Evolutionary conservation across 2,329 filamentous ascomycete species (phyloP), one percentile per base, ranked within the genome.

Genomic region (Cordyceps militaris): DNA sequence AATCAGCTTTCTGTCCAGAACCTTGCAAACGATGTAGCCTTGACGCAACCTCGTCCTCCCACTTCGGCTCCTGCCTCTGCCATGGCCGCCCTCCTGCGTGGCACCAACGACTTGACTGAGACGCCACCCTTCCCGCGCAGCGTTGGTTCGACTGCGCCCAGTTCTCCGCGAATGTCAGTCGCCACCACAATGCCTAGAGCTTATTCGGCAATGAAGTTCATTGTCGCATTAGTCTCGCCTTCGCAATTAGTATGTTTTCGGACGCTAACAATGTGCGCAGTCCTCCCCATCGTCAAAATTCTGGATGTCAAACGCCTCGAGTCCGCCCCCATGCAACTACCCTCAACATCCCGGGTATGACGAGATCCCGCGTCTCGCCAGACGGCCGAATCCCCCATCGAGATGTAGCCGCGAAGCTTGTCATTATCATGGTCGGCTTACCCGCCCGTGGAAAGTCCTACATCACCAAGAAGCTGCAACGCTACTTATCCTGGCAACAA

Each of bases 391-490:
- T 99, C 65, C 88, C 94, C 57, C 86, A 93, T 69, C 83, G 93
- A 67, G 94, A 99, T 80, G 89, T 99, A 51, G 94, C 92, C 51
- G 89, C 94, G 42, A 99, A 99, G 78, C 79, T 99, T 61, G 91
- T 97, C 69, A 96, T 99, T 66, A 86, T 99, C 70, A 99, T 99
- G 94, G 94, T 99, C 60, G 94, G 94, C 62, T 76, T 99, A 66
- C 94, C 94, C 3, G 94, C 94, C 10, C 82, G 94, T 66, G 94
- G 94, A 69, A 99, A 99, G 76, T 97, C 92, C 57, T 99, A 99
- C 74, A 96, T 99, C 67, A 97, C 94, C 61, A 97, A 97, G 79
- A 99, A 99, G 76, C 83, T 99, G 62, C 89, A 94, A 59, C 84
- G 94, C 61, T 99, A 97, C 70, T 77, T 99, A 52, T 93, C 95